Evolutionary conservation across 192 early-diverging fungal species (phyloP).

Genomic region (Spizellomyces punctatus): DNA sequence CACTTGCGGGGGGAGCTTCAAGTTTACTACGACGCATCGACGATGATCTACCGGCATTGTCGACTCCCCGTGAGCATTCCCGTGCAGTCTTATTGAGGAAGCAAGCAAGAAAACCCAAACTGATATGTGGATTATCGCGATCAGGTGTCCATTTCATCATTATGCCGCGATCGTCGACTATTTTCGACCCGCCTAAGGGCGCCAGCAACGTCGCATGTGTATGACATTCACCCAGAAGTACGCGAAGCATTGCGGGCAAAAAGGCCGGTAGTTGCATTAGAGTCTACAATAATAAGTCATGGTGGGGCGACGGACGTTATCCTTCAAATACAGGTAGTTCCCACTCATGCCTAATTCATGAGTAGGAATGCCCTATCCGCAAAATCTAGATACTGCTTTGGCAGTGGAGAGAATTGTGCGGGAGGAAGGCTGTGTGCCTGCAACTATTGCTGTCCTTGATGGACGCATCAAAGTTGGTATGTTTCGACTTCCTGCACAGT

Average conservation of each 20-base stretch:
- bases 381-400: constrained; percentile 84
- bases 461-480: constrained; percentile 80
- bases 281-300: constrained; percentile 96
- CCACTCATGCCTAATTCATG: background rate
- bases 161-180: no score
- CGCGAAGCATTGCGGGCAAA: constrained; percentile 57
- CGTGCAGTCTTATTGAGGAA: no score
- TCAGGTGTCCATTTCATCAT: no score
- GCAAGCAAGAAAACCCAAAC: no score
- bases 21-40: no score
- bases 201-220: background rate
- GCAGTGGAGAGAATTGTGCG: constrained; percentile 78
- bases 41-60: no score
- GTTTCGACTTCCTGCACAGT: constrained; percentile 18
- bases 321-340: background rate
- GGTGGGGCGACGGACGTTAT: constrained; percentile 39
- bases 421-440: constrained; percentile 74
- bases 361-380: constrained; percentile 86
- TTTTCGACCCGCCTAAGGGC: no score
- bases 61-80: no score
- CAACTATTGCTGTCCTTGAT: constrained; percentile 88
- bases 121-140: no score
- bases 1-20: no score
- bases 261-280: constrained; percentile 84
- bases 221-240: constrained; percentile 41